Conservation (phyloP, 2,329 filamentous ascomycete genomes). For the Achaetomium macrosporum region DNA sequence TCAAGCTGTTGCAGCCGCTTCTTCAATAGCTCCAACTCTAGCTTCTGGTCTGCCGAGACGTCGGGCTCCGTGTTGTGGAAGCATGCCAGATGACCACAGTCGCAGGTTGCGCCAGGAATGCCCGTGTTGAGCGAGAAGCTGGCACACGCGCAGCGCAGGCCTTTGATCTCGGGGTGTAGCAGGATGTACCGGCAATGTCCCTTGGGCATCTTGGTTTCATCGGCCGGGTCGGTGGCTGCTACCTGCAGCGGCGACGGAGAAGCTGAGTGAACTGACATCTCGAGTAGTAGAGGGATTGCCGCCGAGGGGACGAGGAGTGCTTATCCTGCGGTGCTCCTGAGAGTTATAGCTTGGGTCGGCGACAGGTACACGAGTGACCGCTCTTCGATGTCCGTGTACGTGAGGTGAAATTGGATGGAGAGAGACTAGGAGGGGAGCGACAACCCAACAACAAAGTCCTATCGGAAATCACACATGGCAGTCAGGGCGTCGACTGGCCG, state of each 20-base stretch:
- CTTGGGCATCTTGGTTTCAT: slow-evolving; percentile 46
- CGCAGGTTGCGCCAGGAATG: slow-evolving; percentile 50
- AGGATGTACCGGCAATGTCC: slow-evolving; percentile 57
- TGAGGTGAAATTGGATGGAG: not conserved
- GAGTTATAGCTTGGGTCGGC: not conserved
- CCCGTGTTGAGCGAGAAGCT: slow-evolving; percentile 49
- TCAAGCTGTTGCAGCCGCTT: slow-evolving; percentile 42
- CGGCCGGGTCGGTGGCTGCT: slow-evolving; percentile 25
- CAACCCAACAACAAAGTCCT: slow-evolving; percentile 14
- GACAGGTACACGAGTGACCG: not conserved
- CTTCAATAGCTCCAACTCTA: slow-evolving; percentile 45
- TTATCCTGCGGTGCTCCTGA: slow-evolving; percentile 1
- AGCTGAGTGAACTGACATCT: slow-evolving; percentile 26
- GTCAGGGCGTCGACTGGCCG: slow-evolving; percentile 9
- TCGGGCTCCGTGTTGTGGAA: slow-evolving; percentile 49
- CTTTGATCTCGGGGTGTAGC: slow-evolving; percentile 50
- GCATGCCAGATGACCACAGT: slow-evolving; percentile 56
- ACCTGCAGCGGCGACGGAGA: slow-evolving; percentile 29
- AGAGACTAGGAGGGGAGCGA: not conserved
- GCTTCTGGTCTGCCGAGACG: slow-evolving; percentile 35
- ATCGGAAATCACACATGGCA: slow-evolving; percentile 27
- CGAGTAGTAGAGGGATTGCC: not conserved
- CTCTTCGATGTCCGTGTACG: not conserved
- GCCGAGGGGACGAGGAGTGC: not conserved
- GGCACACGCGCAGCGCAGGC: slow-evolving; percentile 53